Conservation (phyloP, 306 rosid species). For the Cicer judaicum region DNA sequence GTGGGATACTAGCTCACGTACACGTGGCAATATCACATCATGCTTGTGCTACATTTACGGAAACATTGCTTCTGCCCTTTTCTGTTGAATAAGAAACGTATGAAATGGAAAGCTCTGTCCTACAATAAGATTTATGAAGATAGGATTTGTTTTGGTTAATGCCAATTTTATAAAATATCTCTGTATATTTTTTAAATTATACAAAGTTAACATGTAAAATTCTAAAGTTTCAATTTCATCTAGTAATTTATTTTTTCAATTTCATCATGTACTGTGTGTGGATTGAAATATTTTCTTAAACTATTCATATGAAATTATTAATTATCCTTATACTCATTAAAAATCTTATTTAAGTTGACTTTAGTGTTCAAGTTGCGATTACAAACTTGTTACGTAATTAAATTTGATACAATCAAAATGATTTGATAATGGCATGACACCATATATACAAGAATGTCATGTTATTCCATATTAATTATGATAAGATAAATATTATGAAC, state of each 20-base stretch:
- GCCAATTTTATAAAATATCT: background rate
- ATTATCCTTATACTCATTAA: background rate
- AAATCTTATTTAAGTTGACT: background rate
- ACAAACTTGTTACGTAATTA: background rate
- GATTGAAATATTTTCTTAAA: background rate
- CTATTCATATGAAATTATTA: background rate
- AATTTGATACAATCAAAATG: background rate
- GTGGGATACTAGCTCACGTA: background rate
- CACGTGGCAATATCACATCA: constrained; percentile 33
- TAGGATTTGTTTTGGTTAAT: background rate
- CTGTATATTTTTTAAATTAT: background rate
- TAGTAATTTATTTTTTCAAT: too few species aligned
- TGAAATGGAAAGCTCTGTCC: background rate
- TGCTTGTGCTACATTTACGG: constrained; percentile 46
- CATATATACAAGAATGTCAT: background rate
- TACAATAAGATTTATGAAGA: background rate
- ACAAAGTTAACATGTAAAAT: background rate
- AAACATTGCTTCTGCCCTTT: constrained; percentile 35
- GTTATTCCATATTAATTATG: background rate
- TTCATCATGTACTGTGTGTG: background rate
- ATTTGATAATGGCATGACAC: constrained; percentile 31
- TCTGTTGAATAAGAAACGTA: constrained; percentile 32
- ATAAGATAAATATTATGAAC: background rate
- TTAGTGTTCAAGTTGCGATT: background rate
- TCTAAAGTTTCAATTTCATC: background rate